Base-by-base conservation (phyloP, 2,329 filamentous ascomycete genomes). In the Dothideomycetes sp. region DNA sequence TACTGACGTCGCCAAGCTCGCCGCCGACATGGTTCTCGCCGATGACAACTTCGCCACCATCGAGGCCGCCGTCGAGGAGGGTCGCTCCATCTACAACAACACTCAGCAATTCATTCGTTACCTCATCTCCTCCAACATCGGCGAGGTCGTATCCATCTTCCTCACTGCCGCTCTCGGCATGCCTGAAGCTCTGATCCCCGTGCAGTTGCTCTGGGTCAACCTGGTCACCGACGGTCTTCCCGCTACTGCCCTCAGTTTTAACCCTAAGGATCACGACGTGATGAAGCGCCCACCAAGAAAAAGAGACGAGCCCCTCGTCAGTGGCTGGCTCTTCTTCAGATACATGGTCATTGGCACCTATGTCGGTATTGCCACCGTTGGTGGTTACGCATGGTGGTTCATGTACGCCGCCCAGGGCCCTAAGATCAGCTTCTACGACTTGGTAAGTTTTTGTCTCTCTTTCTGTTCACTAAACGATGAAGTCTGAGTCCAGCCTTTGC, bases 31-130 rank as follows among this genome's bases (percentile, higher is more conserved):
- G 91, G 89, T 98, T 37, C 80, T 98, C 37, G 85, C 88, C 18
- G 93, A 98, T 65, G 87, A 95, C 66, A 98, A 98, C 71, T 98
- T 98, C 62, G 91, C 91, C 46, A 98, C 91, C 3, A 98, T 98
- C 51, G 85, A 94, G 60, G 73, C 86, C 41, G 91, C 91, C 36
- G 88, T 98, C 47, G 91, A 98, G 61, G 91, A 98, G 65, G 91
- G 91, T 39, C 83, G 91, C 47, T 88, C 88, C 47, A 98, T 98
- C 65, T 98, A 95, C 75, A 96, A 91, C 79, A 98, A 98, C 72
- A 98, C 91, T 4, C 91, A 98, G 60, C 91, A 98, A 61, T 98
- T 98, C 65, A 98, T 98, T 65, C 85, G 93, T 36, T 98, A 98
- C 62, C 75, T 98, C 45, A 98, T 98, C 61, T 96, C 89, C 7